Evolutionary conservation across 352 stramenopile species (phyloP), one percentile per base, ranked within the genome.

Genomic region (Phytophthora ohioensis): DNA sequence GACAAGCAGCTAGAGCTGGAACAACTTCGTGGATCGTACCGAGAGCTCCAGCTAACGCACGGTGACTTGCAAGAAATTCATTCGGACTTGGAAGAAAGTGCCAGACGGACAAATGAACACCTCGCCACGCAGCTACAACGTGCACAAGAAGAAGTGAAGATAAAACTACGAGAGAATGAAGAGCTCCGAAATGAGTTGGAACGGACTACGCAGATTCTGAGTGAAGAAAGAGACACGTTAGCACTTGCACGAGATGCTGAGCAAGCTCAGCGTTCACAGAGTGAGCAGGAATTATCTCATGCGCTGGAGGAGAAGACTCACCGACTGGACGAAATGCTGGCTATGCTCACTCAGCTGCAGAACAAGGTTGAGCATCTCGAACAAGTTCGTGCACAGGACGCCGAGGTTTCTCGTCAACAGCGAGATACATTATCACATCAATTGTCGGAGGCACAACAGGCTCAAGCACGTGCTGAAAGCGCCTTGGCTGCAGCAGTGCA

Each of bases 251-350:
- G 62, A 21, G 52, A 69, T n/a, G 34, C 32, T 0, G 82, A 91
- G 15, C 69, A 83, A 43, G 51, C 59, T 2, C 76, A 79, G 38
- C 78, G 71, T 42, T 52, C 55, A 17, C 73, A 80, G 2, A 82
- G 47, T 1, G 76, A 85, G 27, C 59, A 71, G 21, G 68, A 78
- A 52, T 56, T 73, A 27, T 64, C 68, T 3, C 56, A 43, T 2
- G 49, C 68, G 8, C 56, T 90, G 8, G 78, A 86, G 35, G 84
- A 90, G 5, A 92, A 90, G 48, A 82, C 71, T 0, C 60, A 62
- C 17, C 75, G 78, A 3, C 78, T 90, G 13, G 74, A 84, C 27
- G 84, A 92, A 47, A 92, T 92, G 84, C 75, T 93, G 57, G 77
- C 78, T 2, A 78, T 91, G 72, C 65, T 91, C 12, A 88, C 79